Base-by-base conservation (phyloP, 2,329 filamentous ascomycete species). In the Xylaria sp. region DNA sequence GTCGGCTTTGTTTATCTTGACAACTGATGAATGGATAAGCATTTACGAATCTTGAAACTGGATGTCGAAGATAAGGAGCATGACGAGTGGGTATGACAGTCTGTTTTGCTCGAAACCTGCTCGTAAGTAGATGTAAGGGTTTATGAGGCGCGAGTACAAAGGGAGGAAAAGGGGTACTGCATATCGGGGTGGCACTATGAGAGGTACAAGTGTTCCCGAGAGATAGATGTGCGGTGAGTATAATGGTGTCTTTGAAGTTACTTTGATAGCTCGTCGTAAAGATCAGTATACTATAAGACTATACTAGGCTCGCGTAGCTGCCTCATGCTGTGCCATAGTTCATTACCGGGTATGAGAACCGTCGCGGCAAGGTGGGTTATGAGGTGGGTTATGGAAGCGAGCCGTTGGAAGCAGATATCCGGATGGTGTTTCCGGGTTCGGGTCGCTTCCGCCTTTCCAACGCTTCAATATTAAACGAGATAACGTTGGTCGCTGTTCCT, bases 1-100 rank as follows among this genome's bases (percentile, higher is more conserved):
- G 43, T 36, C 33, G 15, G 36, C 20, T 7, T 18, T 69, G 39
- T 61, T 69, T 69, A 59, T 58, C 55, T 36, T 43, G 15, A 51
- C 52, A 41, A 49, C 31, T 20, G 36, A 36, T 52, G 3, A 55
- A 54, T 31, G 28, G 31, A 46, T 56, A 57, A 68, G 55, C 33
- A 57, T 13, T 39, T 54, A 46, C 31, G 57, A 56, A 55, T 65
- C 48, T 59, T 20, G 10, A 36, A 31, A 13, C 25, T 41, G 20
- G n/a, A 48, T 56, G 20, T 62, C 52, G 33, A 57, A 18, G 41
- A 41, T 15, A 25, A 20, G 41, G 31, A 52, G 20, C 31, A 49
- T 41, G 20, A 43, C 36, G 56, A 59, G 13, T 46, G 62, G n/a
- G 39, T 58, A 31, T 63, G 28, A 57, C 36, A 43, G 25, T 36